These are phyloP conservation scores for Ilyonectria destructans DNA, from an alignment of 2,329 filamentous ascomycete species.

Conservation along the genomic window DNA sequence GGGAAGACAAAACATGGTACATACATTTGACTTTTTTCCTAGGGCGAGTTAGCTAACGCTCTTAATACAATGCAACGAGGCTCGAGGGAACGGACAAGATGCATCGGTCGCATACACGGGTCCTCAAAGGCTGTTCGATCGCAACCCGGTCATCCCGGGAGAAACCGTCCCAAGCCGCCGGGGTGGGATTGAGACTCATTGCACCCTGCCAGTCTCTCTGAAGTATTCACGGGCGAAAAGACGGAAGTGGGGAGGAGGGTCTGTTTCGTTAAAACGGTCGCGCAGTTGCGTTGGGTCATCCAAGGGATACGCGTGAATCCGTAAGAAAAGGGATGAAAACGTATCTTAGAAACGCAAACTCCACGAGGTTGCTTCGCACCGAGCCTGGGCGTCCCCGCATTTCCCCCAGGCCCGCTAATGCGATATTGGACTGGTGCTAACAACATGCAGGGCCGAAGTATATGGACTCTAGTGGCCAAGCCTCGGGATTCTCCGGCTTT, in stretches of 20 bases:
- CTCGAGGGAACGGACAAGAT: conserved; percentile 2
- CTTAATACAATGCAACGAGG: conserved; percentile 3
- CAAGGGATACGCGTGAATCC: too few relatives aligned
- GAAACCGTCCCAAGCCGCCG: conserved; percentile 1
- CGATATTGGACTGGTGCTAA: not conserved
- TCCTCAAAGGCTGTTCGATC: not conserved
- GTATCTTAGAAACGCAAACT: too few relatives aligned
- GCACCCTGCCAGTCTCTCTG: conserved; percentile 2
- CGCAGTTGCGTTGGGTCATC: too few relatives aligned
- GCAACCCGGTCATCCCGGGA: conserved; percentile 3
- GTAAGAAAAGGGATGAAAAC: too few relatives aligned
- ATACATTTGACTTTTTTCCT: conserved; percentile 6
- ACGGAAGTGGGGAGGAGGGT: not conserved
- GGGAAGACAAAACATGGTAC: not conserved
- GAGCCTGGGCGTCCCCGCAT: not conserved
- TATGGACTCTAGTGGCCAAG: not conserved
- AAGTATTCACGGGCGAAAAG: conserved; percentile 4
- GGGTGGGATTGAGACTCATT: conserved; percentile 5
- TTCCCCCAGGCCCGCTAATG: not conserved
- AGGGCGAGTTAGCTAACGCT: not conserved
- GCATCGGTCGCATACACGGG: conserved; percentile 5
- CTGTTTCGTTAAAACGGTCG: too few relatives aligned
- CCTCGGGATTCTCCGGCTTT: not conserved
- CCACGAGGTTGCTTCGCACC: not conserved
- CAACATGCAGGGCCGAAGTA: conserved; percentile 3